Conservation (phyloP, 306 rosid species). For the Cotoneaster glaucophyllus region DNA sequence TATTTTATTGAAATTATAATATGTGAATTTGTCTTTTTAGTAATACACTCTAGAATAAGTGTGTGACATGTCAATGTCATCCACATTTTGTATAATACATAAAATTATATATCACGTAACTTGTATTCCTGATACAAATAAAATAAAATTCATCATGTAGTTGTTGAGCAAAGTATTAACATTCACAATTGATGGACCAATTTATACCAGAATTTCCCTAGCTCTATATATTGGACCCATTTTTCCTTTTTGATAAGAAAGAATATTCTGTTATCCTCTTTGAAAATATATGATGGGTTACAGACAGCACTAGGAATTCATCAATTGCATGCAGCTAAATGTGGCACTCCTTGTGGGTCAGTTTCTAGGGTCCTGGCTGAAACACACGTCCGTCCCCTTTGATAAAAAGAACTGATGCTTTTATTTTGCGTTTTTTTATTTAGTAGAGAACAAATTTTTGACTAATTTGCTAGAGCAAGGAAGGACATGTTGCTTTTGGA, state of each 20-base stretch:
- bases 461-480: not conserved
- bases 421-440: not conserved
- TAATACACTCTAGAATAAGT: too few relatives aligned
- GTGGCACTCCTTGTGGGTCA: slow-evolving; percentile 13
- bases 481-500: not conserved
- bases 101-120: too few relatives aligned
- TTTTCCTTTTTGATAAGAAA: slow-evolving; percentile 15
- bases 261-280: slow-evolving; percentile 26
- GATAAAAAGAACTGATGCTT: slow-evolving; percentile 31
- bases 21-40: too few relatives aligned
- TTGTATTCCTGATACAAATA: too few relatives aligned
- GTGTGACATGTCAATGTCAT: too few relatives aligned
- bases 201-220: slow-evolving; percentile 13
- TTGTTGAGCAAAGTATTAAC: not conserved
- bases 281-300: slow-evolving; percentile 16
- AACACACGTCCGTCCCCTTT: slow-evolving; percentile 11
- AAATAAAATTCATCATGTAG: too few relatives aligned
- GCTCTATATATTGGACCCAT: slow-evolving; percentile 10
- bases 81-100: too few relatives aligned
- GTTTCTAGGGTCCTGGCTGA: slow-evolving; percentile 34
- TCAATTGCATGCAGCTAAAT: not conserved
- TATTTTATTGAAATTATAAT: too few relatives aligned
- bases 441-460: not conserved
- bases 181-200: slow-evolving; percentile 48
- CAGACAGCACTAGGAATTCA: slow-evolving; percentile 20